Conservation (phyloP, 2,329 filamentous ascomycete species). For the Pestalotiopsis sp. region DNA sequence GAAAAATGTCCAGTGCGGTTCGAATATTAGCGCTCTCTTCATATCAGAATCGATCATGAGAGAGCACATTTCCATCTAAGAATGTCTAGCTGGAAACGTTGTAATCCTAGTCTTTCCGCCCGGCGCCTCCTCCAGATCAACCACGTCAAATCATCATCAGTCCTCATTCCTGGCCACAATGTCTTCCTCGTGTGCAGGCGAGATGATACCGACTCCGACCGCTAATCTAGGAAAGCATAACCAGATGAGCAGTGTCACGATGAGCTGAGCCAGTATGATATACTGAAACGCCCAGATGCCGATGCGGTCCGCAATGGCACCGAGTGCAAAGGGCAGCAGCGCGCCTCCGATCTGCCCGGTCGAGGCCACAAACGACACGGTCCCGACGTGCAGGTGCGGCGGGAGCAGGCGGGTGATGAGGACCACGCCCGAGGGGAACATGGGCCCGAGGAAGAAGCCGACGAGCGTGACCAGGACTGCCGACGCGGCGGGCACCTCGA, state of each 20-base stretch:
- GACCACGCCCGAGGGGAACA: constrained; percentile 44
- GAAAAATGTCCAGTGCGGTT: too few species aligned
- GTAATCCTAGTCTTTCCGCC: too few species aligned
- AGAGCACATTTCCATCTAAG: too few species aligned
- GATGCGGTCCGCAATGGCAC: constrained; percentile 37
- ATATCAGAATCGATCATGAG: too few species aligned
- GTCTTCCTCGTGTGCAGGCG: not conserved
- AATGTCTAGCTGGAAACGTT: too few species aligned
- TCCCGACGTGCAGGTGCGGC: constrained; percentile 40
- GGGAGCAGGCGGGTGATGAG: constrained; percentile 39
- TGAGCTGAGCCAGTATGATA: constrained; percentile 21
- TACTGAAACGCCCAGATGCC: constrained; percentile 40
- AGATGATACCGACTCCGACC: not conserved
- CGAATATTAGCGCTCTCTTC: too few species aligned
- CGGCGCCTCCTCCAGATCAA: too few species aligned
- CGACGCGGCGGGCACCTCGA: constrained; percentile 25
- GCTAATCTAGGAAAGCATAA: constrained; percentile 4
- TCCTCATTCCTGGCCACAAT: not conserved
- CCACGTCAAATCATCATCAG: not conserved
- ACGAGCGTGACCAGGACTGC: constrained; percentile 32
- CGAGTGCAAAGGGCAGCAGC: constrained; percentile 44
- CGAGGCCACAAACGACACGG: constrained; percentile 45
- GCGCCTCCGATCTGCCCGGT: constrained; percentile 47
- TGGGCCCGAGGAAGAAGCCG: constrained; percentile 42
- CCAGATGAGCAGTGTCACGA: constrained; percentile 2